Evolutionary conservation across 371 early-diverging fungal genomes (phyloP).

Genomic region (Mortierella sp.): DNA sequence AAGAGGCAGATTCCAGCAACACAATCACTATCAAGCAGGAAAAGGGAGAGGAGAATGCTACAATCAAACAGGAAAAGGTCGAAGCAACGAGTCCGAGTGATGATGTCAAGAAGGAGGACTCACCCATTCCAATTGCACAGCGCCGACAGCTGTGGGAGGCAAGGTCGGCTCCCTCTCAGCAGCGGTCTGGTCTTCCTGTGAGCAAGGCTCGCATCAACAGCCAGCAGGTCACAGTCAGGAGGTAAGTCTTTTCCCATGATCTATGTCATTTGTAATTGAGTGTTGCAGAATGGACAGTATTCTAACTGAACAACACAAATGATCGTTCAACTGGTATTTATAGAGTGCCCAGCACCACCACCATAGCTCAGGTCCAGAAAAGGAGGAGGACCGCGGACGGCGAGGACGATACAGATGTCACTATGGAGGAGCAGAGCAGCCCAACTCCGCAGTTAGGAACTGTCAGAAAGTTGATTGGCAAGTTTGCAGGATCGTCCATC

Average conservation of each 20-base stretch:
- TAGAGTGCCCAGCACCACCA: not conserved
- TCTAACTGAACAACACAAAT: not conserved
- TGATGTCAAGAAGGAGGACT: constrained; percentile 23
- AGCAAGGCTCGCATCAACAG: constrained; percentile 20
- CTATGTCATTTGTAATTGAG: not conserved
- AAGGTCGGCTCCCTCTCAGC: constrained; percentile 17
- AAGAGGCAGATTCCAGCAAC: constrained; percentile 2
- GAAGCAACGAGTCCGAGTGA: not conserved
- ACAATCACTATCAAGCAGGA: constrained; percentile 8
- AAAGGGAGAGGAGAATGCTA: not conserved
- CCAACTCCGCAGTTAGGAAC: constrained; percentile 41
- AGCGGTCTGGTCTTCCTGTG: constrained; percentile 29
- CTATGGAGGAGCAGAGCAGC: constrained; percentile 11
- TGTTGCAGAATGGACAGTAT: not conserved
- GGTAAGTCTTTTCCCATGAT: not conserved
- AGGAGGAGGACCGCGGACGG: constrained; percentile 21
- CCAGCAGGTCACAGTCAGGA: not conserved
- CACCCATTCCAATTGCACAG: constrained; percentile 26
- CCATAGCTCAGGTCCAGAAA: constrained; percentile 20
- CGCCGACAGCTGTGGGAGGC: constrained; percentile 50
- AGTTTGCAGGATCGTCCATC: constrained; percentile 46
- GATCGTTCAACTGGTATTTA: too few species aligned
- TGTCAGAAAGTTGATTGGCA: constrained; percentile 41
- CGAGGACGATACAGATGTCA: constrained; percentile 17
- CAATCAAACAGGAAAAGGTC: not conserved